Evolutionary conservation across 768 basidiomycete species (phyloP).

Genomic region (Tephrocybe sp.): DNA sequence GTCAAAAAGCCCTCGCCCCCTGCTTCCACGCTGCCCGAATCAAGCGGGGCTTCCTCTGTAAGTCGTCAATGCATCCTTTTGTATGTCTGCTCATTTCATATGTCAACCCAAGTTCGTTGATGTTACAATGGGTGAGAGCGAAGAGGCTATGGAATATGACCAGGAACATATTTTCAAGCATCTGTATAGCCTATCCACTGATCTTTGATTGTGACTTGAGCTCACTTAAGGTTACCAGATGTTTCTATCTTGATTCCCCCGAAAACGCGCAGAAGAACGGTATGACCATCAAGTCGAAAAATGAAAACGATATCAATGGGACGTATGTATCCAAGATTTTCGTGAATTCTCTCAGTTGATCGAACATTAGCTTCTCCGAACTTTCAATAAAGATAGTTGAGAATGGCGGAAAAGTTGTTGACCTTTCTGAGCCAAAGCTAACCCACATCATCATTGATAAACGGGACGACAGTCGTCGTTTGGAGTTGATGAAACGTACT

Average conservation of each 20-base stretch:
- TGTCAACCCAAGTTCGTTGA: slow-evolving; percentile 22
- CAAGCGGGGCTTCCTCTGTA: slow-evolving; percentile 9
- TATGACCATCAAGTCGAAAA: slow-evolving; percentile 54
- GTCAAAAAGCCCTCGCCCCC: slow-evolving; percentile 22
- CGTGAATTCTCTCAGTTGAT: slow-evolving; percentile 3
- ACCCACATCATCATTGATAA: slow-evolving; percentile 88
- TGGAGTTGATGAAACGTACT: slow-evolving; percentile 67
- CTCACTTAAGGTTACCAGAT: slow-evolving; percentile 38
- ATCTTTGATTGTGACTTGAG: neutral
- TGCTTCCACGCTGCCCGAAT: neutral
- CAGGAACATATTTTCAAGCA: slow-evolving; percentile 77
- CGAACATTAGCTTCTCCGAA: slow-evolving; percentile 48
- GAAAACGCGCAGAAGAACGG: slow-evolving; percentile 66
- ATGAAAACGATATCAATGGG: slow-evolving; percentile 48
- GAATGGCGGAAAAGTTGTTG: slow-evolving; percentile 73
- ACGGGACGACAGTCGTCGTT: slow-evolving; percentile 71
- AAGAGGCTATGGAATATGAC: slow-evolving; percentile 75
- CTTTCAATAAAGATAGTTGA: slow-evolving; percentile 50
- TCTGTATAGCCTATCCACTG: slow-evolving; percentile 47
- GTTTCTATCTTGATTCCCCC: slow-evolving; percentile 86
- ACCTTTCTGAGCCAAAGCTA: slow-evolving; percentile 71
- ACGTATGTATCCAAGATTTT: slow-evolving; percentile 38
- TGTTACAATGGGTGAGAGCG: slow-evolving; percentile 70
- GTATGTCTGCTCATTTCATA: neutral
- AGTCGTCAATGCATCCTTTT: neutral